A percentile compares a stretch with the other conserved stretches of the same genome.
These are phyloP conservation scores for Colletotrichum melonis DNA, from an alignment of 2,329 filamentous ascomycete species.

Conservation along the genomic window DNA sequence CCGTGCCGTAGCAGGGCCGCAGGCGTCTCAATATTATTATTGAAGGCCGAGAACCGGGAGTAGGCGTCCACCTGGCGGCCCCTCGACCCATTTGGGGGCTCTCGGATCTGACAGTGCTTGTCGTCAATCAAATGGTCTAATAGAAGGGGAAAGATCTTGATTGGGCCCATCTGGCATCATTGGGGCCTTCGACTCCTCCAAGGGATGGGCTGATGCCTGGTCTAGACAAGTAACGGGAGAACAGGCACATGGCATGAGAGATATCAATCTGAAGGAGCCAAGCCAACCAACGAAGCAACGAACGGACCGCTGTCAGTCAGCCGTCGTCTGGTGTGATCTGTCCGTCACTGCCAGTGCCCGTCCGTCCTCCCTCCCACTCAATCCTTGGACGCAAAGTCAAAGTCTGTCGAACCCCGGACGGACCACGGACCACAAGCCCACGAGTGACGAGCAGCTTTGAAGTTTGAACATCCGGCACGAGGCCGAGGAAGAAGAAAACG, in stretches of 20 bases:
- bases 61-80: not conserved
- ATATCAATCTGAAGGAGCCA: not conserved
- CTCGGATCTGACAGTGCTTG: slow-evolving; percentile 16
- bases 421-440: not conserved
- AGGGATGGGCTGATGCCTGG: not conserved
- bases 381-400: slow-evolving; percentile 3
- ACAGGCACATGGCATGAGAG: not conserved
- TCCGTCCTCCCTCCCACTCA: not conserved
- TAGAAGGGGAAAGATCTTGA: not conserved
- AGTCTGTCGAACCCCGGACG: slow-evolving; percentile 1
- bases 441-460: not conserved
- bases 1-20: slow-evolving; percentile 21
- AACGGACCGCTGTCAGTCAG: slow-evolving; percentile 27
- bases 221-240: not conserved
- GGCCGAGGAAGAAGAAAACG: slow-evolving; percentile 1
- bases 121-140: slow-evolving; percentile 1
- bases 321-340: slow-evolving; percentile 23
- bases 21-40: slow-evolving; percentile 23
- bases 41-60: slow-evolving; percentile 10
- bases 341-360: not conserved
- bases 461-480: slow-evolving; percentile 18
- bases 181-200: not conserved
- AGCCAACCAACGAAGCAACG: slow-evolving; percentile 12
- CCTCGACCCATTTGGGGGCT: not conserved
- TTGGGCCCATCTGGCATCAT: slow-evolving; percentile 10